Base-by-base conservation (phyloP, 495 filamentous ascomycete genomes). In the Pyrenula aspistea region DNA sequence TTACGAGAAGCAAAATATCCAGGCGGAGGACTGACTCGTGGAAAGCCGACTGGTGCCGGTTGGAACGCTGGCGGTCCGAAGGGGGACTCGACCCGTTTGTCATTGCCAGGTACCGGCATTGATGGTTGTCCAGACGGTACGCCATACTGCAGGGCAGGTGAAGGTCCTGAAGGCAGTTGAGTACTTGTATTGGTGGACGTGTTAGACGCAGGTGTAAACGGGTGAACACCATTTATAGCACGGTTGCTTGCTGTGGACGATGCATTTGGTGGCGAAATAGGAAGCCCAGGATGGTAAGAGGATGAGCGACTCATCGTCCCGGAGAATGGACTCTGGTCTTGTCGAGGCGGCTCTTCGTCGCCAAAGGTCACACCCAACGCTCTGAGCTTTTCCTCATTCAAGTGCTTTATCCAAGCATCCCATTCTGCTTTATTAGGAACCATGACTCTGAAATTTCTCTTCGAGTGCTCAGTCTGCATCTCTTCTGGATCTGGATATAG, bases 331-430 rank as follows among this genome's bases (percentile, higher is more conserved):
- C 77, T 74, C 15, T 77, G 76, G 54, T 76, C 72, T 24, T 67
- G 75, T 12, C 79, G 77, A 47, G 67, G 68, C 15, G 81, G 75
- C 23, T 91, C 86, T 10, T 88, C 85, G 50, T 85, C 85, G 22
- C 83, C 86, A 55, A 86, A 76, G 19, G 78, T 86, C 1, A 96
- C 93, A 50, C 93, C 93, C 51, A 98, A 77, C 53, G 91, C 89
- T 31, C 88, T 83, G 48, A 98, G 76, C 71, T 95, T 98, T 58
- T 91, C 87, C 69, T 98, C 93, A 63, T 84, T 83, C 54, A 96
- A 68, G 54, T 80, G 78, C 52, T 85, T 75, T 25, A 92, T 87
- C 70, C 97, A 96, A 15, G 78, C 71, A 64, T 89, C 84, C 92
- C 93, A 96, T 24, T 85, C 87, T 70, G 70, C 64, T 49, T 67